Evolutionary conservation across 2,329 filamentous ascomycete genomes (phyloP).

Genomic region (Delphinella strobiligena): DNA sequence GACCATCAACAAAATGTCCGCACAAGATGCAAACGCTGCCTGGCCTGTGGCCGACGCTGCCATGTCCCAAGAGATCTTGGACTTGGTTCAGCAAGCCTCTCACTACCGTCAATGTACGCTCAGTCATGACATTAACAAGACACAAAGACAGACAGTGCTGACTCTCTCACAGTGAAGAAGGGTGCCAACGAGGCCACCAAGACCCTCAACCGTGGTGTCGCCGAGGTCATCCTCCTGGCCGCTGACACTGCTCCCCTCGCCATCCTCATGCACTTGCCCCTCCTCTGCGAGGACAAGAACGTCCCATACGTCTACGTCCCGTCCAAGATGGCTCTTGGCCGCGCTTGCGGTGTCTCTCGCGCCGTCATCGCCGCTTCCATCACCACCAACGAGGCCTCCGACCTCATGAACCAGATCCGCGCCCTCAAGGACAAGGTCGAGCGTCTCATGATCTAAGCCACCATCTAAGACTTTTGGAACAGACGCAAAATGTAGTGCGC

Average conservation of each 20-base stretch:
- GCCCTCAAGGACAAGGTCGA: conserved; percentile 91
- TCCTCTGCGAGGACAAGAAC: conserved; percentile 70
- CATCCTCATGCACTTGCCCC: conserved; percentile 78
- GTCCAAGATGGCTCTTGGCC: conserved; percentile 72
- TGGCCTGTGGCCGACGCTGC: conserved; percentile 33
- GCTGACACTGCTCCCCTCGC: conserved; percentile 80
- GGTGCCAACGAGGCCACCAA: conserved; percentile 23
- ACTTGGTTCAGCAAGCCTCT: conserved; percentile 51
- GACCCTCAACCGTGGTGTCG: conserved; percentile 46
- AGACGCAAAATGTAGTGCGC: background rate
- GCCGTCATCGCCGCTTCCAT: conserved; percentile 80
- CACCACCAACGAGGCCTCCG: conserved; percentile 81
- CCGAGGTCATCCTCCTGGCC: conserved; percentile 78
- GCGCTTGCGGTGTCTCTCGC: conserved; percentile 79
- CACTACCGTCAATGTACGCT: conserved; percentile 39
- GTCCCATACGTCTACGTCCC: conserved; percentile 46
- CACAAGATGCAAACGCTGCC: conserved; percentile 11
- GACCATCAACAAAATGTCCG: conserved; percentile 9
- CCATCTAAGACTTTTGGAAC: background rate
- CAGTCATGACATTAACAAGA: background rate
- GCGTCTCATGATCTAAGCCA: conserved; percentile 68
- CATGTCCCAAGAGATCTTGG: conserved; percentile 34
- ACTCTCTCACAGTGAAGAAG: too few relatives aligned
- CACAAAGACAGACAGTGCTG: conserved; percentile 43
- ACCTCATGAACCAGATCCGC: conserved; percentile 78